These are phyloP conservation scores for Cryptosporidium sp. DNA, from an alignment of 169 alveolate species.

Conservation along the genomic window DNA sequence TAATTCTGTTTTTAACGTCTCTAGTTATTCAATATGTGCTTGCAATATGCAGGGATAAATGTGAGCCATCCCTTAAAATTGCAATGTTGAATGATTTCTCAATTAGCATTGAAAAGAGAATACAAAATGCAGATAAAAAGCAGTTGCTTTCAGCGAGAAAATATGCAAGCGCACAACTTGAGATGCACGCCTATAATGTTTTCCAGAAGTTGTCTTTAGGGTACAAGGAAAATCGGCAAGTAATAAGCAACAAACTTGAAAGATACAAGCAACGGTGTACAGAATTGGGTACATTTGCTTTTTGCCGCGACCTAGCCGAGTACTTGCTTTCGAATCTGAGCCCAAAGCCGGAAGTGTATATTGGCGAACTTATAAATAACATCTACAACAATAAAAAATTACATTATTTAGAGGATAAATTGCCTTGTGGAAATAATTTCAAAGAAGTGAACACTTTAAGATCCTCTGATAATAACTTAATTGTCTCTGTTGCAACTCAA, in stretches of 20 bases:
- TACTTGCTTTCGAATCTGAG: not conserved
- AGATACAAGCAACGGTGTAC: not conserved
- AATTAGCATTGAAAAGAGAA: not conserved
- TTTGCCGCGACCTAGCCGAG: conserved; percentile 12
- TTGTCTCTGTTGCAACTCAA: not conserved
- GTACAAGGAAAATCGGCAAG: not conserved
- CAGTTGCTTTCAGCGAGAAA: not conserved
- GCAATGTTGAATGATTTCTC: conserved; percentile 20
- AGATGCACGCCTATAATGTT: not conserved
- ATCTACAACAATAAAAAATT: not conserved
- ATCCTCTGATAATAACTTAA: not conserved
- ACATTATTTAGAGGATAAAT: not conserved
- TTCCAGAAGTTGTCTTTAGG: not conserved
- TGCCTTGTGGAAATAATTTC: no score
- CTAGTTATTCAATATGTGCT: not conserved
- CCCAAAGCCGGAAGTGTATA: conserved; percentile 8
- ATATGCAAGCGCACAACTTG: not conserved
- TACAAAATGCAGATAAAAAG: not conserved
- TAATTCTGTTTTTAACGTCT: not conserved
- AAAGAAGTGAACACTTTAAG: not conserved
- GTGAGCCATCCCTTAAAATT: not conserved
- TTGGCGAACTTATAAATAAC: not conserved
- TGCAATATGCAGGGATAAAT: not conserved
- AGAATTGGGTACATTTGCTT: conserved; percentile 12
- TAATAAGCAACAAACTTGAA: not conserved